phyloP scores from a whole-genome alignment of 495 filamentous ascomycete genomes.

The Hypoxylon rickii region DNA sequence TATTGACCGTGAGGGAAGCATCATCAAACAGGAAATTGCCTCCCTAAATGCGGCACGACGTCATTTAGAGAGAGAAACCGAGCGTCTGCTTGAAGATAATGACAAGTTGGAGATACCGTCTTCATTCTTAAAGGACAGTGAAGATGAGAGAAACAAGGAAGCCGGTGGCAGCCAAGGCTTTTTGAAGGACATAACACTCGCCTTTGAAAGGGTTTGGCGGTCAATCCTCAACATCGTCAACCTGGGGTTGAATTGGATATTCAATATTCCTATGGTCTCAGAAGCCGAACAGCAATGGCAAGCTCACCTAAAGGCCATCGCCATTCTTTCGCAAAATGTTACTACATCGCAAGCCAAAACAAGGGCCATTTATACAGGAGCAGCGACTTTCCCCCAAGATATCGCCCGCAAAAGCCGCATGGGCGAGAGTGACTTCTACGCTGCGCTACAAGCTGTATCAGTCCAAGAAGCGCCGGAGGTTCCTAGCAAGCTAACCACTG shows the following conservation, averaged over 20 bases:
- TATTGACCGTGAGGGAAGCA: conserved; percentile 1
- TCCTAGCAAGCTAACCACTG: conserved; percentile 1
- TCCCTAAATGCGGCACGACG: too few species aligned
- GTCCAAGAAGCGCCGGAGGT: not conserved
- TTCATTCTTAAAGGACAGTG: not conserved
- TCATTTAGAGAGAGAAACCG: too few species aligned
- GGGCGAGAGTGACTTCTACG: not conserved
- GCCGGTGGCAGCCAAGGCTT: not conserved
- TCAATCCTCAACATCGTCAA: conserved; percentile 6
- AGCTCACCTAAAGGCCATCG: not conserved
- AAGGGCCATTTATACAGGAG: not conserved
- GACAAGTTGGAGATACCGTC: conserved; percentile 2
- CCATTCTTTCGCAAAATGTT: not conserved
- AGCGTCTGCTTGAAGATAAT: conserved; percentile 16
- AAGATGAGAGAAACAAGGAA: not conserved
- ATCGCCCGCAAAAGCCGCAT: not conserved
- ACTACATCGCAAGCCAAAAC: not conserved
- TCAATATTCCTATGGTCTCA: not conserved
- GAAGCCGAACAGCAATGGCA: conserved; percentile 3
- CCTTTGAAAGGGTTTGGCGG: not conserved
- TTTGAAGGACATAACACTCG: not conserved
- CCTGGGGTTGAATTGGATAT: not conserved
- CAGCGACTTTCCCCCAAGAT: not conserved
- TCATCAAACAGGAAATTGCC: conserved; percentile 6
- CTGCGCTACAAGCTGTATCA: not conserved